Percentiles rank a stretch among this genome's conserved stretches.
Evolutionary conservation across 108 stramenopile genomes (phyloP).

Genomic region (Cyclotella baltica): DNA sequence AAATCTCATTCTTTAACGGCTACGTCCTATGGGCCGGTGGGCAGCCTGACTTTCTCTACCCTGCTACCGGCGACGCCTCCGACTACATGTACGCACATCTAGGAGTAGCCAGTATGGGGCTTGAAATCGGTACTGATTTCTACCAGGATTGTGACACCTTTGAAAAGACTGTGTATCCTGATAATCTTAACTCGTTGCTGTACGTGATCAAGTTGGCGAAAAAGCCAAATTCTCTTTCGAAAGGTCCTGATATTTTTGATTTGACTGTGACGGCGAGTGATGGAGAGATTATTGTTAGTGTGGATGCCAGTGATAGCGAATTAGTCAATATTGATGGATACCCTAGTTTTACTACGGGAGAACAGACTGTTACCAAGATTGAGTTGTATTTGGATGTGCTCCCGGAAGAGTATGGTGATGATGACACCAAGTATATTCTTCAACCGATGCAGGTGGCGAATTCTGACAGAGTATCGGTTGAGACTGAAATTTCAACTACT

Average conservation of each 20-base stretch:
- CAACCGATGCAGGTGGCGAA: slow-evolving; percentile 7
- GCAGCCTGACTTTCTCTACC: slow-evolving; percentile 31
- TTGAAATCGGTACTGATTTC: slow-evolving; percentile 60
- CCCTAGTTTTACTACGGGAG: slow-evolving; percentile 29
- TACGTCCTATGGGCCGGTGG: slow-evolving; percentile 40
- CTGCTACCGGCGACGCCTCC: slow-evolving; percentile 39
- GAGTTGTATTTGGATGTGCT: slow-evolving; percentile 38
- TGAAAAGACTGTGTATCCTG: slow-evolving; percentile 34
- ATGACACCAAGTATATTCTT: slow-evolving; percentile 27
- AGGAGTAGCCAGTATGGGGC: slow-evolving; percentile 55
- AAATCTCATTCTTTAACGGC: slow-evolving; percentile 37
- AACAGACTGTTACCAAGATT: slow-evolving; percentile 31
- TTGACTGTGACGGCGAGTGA: slow-evolving; percentile 1
- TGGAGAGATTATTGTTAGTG: slow-evolving; percentile 31
- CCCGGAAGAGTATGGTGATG: slow-evolving; percentile 35
- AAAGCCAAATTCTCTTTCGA: slow-evolving; percentile 48
- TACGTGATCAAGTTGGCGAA: slow-evolving; percentile 43
- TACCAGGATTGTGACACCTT: slow-evolving; percentile 61
- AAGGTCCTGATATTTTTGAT: slow-evolving; percentile 58
- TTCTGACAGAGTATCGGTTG: slow-evolving; percentile 7
- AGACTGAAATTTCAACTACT: slow-evolving; percentile 10
- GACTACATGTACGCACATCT: slow-evolving; percentile 59
- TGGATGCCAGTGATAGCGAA: slow-evolving; percentile 38
- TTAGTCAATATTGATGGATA: slow-evolving; percentile 36
- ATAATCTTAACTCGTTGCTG: slow-evolving; percentile 39